A percentile compares a stretch with the other conserved stretches of the same genome.
Conservation (phyloP, 768 basidiomycete genomes). For the Auriscalpium microsporum region DNA sequence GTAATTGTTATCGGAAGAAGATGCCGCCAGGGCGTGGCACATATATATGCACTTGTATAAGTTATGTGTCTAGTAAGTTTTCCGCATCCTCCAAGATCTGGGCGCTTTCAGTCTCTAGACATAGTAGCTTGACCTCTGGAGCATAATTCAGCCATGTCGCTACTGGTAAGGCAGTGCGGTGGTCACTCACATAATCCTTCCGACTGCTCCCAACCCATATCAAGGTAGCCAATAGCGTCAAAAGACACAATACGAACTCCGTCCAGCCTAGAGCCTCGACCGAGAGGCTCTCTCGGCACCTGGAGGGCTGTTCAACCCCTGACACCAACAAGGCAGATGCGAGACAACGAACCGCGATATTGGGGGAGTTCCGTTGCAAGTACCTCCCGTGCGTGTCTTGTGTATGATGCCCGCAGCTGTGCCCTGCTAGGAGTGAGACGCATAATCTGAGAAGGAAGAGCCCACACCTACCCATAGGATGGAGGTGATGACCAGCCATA, state of each 20-base stretch:
- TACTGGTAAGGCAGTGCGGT: neutral
- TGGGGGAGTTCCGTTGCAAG: constrained; percentile 44
- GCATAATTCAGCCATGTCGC: neutral
- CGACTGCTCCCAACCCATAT: constrained; percentile 33
- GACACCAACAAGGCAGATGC: constrained; percentile 1
- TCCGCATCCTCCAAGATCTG: too few relatives aligned
- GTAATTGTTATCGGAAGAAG: too few relatives aligned
- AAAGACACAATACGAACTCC: constrained; percentile 53
- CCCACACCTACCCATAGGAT: constrained; percentile 52
- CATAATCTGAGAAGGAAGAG: neutral
- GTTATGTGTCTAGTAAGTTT: too few relatives aligned
- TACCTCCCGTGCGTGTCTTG: constrained; percentile 38
- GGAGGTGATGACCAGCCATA: constrained; percentile 61
- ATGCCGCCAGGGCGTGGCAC: too few relatives aligned
- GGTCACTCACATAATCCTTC: constrained; percentile 1
- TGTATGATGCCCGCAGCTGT: constrained; percentile 61
- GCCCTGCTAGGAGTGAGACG: constrained; percentile 36
- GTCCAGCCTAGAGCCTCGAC: constrained; percentile 73
- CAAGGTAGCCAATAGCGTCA: constrained; percentile 49
- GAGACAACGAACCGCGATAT: constrained; percentile 40
- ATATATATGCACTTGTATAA: too few relatives aligned
- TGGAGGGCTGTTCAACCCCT: constrained; percentile 16
- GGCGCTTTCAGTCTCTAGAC: neutral
- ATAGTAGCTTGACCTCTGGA: neutral
- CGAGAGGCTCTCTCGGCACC: constrained; percentile 65